Evolutionary conservation across 495 filamentous ascomycete species (phyloP).

Genomic region (Geopyxis carbonaria): DNA sequence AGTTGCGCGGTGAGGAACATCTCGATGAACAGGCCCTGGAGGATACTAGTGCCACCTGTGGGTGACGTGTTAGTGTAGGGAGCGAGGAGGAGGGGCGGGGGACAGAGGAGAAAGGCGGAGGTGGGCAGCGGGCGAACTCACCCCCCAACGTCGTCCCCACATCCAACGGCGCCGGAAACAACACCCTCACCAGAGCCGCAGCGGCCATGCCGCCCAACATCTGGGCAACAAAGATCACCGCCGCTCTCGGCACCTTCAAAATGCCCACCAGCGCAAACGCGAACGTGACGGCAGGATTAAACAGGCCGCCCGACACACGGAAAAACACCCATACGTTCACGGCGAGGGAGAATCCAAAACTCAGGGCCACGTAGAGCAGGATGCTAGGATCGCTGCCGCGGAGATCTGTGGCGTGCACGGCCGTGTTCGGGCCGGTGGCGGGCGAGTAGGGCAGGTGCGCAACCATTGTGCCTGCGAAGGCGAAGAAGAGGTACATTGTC

Average conservation of each 20-base stretch:
- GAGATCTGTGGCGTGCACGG: conserved; percentile 5
- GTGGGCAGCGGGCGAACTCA: too few species aligned
- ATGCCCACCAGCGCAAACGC: conserved; percentile 37
- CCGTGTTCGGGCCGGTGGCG: conserved; percentile 18
- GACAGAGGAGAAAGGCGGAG: too few species aligned
- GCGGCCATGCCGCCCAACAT: conserved; percentile 40
- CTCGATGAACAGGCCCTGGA: conserved; percentile 40
- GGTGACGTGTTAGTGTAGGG: too few species aligned
- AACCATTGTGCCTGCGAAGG: conserved; percentile 27
- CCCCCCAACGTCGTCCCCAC: conserved; percentile 29
- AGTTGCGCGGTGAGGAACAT: conserved; percentile 39
- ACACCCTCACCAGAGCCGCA: conserved; percentile 33
- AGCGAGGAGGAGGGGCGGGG: too few species aligned
- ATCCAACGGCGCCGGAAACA: conserved; percentile 36
- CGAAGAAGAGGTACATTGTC: conserved; percentile 37
- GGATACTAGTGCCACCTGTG: conserved; percentile 28
- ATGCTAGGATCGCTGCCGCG: conserved; percentile 12
- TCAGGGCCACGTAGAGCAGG: conserved; percentile 34
- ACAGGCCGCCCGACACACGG: conserved; percentile 45
- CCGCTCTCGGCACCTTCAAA: conserved; percentile 26
- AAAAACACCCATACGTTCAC: conserved; percentile 54
- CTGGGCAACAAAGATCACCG: conserved; percentile 38
- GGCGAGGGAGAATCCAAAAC: conserved; percentile 48
- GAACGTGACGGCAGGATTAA: conserved; percentile 48
- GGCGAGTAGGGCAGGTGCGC: conserved; percentile 19